phyloP scores from a whole-genome alignment of 1,284 basidiomycete species.

The Neonothopanus nambi region DNA sequence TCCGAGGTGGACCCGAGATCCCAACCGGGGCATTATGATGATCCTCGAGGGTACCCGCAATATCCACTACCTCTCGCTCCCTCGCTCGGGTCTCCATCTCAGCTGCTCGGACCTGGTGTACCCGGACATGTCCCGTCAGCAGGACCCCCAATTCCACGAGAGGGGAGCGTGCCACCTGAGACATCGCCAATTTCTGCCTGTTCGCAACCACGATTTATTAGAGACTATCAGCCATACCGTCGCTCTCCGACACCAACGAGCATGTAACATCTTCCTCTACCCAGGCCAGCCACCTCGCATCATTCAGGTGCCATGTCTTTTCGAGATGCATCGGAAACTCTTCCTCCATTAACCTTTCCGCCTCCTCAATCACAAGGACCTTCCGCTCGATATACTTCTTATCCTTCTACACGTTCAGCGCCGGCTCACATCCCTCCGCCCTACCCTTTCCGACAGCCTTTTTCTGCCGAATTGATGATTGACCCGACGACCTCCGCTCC shows the following conservation, averaged over 20 bases:
- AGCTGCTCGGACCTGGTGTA: constrained; percentile 63
- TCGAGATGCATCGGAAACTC: constrained; percentile 40
- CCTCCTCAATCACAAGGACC: constrained; percentile 12
- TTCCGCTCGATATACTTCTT: constrained; percentile 15
- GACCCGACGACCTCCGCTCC: constrained; percentile 25
- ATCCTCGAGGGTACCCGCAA: not conserved
- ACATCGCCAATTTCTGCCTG: constrained; percentile 5
- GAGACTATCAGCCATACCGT: constrained; percentile 2
- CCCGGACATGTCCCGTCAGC: constrained; percentile 37
- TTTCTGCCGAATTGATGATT: constrained; percentile 12
- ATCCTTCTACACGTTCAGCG: constrained; percentile 16
- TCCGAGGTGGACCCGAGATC: not conserved
- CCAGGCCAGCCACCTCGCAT: constrained; percentile 25
- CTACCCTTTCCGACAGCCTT: constrained; percentile 7
- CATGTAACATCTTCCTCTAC: constrained; percentile 18
- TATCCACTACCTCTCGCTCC: constrained; percentile 6
- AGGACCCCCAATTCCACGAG: not conserved
- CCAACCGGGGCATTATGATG: not conserved
- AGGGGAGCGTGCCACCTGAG: constrained; percentile 4
- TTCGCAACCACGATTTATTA: not conserved
- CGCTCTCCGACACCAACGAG: constrained; percentile 20
- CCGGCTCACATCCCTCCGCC: constrained; percentile 12
- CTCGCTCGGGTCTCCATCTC: constrained; percentile 30
- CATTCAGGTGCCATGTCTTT: constrained; percentile 16
- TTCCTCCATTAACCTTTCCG: constrained; percentile 40